These are phyloP conservation scores for Cardamine occulta DNA, from an alignment of 345 rosid species.

Conservation along the genomic window DNA sequence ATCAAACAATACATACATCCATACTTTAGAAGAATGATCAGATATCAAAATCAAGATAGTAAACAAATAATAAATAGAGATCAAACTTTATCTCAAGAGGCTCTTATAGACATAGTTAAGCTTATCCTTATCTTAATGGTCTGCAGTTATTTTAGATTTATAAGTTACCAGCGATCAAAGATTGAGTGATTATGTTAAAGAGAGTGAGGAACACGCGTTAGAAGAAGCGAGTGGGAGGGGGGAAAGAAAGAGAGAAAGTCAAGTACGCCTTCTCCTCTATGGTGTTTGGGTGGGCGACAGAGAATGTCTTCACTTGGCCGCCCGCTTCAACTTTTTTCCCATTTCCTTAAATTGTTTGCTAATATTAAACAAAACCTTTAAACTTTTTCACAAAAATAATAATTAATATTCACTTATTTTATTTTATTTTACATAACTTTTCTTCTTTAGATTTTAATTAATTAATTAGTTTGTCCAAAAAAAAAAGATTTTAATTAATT, in stretches of 20 bases:
- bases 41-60: background rate
- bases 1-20: background rate
- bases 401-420: background rate
- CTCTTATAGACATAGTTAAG: background rate
- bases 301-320: conserved; percentile 46
- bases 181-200: background rate
- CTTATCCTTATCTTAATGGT: background rate
- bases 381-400: background rate
- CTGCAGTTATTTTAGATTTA: background rate
- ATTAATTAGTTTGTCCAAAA: background rate
- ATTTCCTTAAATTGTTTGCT: background rate
- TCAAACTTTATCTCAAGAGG: background rate
- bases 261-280: conserved; percentile 39
- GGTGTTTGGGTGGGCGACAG: conserved; percentile 44
- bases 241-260: conserved; percentile 21
- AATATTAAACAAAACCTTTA: background rate
- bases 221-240: conserved; percentile 13
- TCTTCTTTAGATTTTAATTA: background rate
- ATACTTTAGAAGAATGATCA: background rate
- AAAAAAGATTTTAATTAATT: background rate
- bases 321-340: conserved; percentile 35
- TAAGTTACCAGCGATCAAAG: background rate
- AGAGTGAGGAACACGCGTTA: background rate
- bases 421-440: background rate
- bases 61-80: conserved; percentile 1